phyloP scores from a whole-genome alignment of 176 grass and related monocot genomes.

The Ampelocalamus luodianensis region DNA sequence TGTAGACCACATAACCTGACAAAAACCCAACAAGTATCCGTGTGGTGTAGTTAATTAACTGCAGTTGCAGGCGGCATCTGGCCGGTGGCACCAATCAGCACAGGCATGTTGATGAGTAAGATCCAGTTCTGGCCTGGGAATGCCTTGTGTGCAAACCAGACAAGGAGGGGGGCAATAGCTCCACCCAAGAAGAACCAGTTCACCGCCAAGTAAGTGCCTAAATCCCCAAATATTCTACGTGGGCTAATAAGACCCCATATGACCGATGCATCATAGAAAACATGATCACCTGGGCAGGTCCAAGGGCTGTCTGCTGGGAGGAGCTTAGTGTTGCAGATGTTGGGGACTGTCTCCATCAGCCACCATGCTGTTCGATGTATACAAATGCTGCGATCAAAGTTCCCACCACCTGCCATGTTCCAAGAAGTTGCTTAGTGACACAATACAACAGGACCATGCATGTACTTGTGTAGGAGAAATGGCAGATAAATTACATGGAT shows the following conservation, averaged over 20 bases:
- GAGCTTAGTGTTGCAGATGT: slow-evolving; percentile 80
- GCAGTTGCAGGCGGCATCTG: slow-evolving; percentile 87
- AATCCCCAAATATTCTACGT: slow-evolving; percentile 85
- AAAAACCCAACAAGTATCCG: slow-evolving; percentile 85
- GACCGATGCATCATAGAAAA: slow-evolving; percentile 94
- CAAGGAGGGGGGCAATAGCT: slow-evolving; percentile 78
- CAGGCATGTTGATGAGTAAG: slow-evolving; percentile 82
- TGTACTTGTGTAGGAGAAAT: neutral
- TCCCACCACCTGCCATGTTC: slow-evolving; percentile 75
- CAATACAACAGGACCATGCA: neutral
- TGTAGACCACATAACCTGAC: slow-evolving; percentile 91
- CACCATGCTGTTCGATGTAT: slow-evolving; percentile 90
- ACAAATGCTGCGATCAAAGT: slow-evolving; percentile 81
- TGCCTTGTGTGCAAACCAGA: slow-evolving; percentile 77
- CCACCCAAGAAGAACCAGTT: slow-evolving; percentile 97
- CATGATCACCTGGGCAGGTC: slow-evolving; percentile 88
- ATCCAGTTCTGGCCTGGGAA: slow-evolving; percentile 81
- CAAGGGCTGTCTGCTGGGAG: slow-evolving; percentile 78
- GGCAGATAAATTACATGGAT: neutral
- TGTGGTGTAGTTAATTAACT: slow-evolving; percentile 91
- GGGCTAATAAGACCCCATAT: slow-evolving; percentile 94
- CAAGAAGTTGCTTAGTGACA: slow-evolving; percentile 32
- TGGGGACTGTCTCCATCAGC: slow-evolving; percentile 80
- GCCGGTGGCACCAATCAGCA: slow-evolving; percentile 61
- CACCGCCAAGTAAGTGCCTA: slow-evolving; percentile 75